phyloP scores from a whole-genome alignment of 2,329 filamentous ascomycete species.

The Metarhizium brunneum region DNA sequence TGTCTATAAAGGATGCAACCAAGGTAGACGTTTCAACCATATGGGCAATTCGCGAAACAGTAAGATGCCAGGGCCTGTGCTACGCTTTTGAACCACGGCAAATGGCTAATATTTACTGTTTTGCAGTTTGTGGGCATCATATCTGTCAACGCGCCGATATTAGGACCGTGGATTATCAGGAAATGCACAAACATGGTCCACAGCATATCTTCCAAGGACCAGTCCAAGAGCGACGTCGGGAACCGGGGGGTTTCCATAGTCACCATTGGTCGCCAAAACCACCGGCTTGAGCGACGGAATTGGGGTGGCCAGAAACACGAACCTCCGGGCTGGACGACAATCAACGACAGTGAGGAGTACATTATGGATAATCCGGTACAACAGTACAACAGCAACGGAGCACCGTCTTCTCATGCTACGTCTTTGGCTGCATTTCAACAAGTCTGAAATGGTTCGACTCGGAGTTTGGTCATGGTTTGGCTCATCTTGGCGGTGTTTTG shows the following conservation, averaged over 20 bases:
- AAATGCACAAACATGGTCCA: slow-evolving; percentile 9
- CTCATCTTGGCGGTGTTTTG: too few relatives aligned
- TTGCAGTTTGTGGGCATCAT: slow-evolving; percentile 15
- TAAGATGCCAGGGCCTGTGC: slow-evolving; percentile 1
- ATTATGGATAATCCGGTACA: slow-evolving; percentile 4
- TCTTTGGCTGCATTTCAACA: background rate
- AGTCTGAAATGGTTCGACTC: background rate
- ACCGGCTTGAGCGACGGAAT: slow-evolving; percentile 8
- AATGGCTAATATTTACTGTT: too few relatives aligned
- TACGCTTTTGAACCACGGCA: too few relatives aligned
- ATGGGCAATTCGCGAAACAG: slow-evolving; percentile 17
- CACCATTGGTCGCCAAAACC: slow-evolving; percentile 12
- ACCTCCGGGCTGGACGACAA: slow-evolving; percentile 13
- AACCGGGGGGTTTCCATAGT: slow-evolving; percentile 6
- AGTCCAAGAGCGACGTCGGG: background rate
- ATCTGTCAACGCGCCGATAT: slow-evolving; percentile 14
- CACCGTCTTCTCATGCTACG: background rate
- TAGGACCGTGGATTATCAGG: slow-evolving; percentile 15
- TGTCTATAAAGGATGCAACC: slow-evolving; percentile 11
- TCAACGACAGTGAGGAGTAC: slow-evolving; percentile 13
- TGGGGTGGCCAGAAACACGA: slow-evolving; percentile 9
- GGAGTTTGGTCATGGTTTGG: too few relatives aligned
- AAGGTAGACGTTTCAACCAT: slow-evolving; percentile 15
- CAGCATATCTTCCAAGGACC: slow-evolving; percentile 6
- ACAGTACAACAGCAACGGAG: background rate